Percentiles rank a stretch among this genome's conserved stretches.
These are phyloP conservation scores for Ustilaginoidea virens DNA, from an alignment of 2,329 filamentous ascomycete genomes.

Conservation along the genomic window DNA sequence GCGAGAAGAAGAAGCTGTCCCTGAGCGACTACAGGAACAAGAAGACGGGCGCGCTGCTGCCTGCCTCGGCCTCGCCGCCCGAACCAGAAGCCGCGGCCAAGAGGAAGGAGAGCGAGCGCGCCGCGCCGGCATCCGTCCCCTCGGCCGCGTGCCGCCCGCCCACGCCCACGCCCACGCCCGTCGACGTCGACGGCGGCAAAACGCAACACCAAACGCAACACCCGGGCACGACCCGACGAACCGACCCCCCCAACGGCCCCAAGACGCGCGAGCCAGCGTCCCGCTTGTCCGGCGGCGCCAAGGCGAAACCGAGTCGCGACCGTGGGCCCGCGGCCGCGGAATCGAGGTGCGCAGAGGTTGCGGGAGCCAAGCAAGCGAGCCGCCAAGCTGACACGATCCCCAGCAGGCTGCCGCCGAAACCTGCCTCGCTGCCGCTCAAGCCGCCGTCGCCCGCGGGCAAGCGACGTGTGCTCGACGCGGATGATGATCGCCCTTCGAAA, in stretches of 20 bases:
- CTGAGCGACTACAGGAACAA: constrained; percentile 45
- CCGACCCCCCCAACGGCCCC: too few relatives aligned
- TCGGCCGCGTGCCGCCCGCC: too few relatives aligned
- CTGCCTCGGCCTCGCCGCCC: constrained; percentile 20
- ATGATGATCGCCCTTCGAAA: constrained; percentile 32
- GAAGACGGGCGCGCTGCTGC: constrained; percentile 21
- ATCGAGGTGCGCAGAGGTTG: constrained; percentile 7
- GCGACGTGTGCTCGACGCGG: constrained; percentile 29
- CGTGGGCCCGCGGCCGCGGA: constrained; percentile 3
- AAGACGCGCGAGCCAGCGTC: constrained; percentile 4
- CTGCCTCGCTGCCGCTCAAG: constrained; percentile 19
- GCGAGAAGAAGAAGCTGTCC: constrained; percentile 39
- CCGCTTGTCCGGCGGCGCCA: neutral
- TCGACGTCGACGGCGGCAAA: constrained; percentile 1
- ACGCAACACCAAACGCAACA: constrained; percentile 4
- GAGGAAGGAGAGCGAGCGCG: constrained; percentile 17
- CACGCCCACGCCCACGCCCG: constrained; percentile 6
- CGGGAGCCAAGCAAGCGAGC: too few relatives aligned
- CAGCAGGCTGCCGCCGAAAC: constrained; percentile 20
- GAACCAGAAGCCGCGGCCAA: constrained; percentile 17
- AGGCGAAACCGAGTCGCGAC: constrained; percentile 4
- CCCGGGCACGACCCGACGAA: too few relatives aligned
- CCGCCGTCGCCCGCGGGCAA: constrained; percentile 27
- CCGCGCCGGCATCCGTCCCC: constrained; percentile 9
- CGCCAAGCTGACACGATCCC: neutral